Percentiles rank a stretch among this genome's conserved stretches.
Conservation (phyloP, 306 rosid species). For the Cicer pinnatifidum region DNA sequence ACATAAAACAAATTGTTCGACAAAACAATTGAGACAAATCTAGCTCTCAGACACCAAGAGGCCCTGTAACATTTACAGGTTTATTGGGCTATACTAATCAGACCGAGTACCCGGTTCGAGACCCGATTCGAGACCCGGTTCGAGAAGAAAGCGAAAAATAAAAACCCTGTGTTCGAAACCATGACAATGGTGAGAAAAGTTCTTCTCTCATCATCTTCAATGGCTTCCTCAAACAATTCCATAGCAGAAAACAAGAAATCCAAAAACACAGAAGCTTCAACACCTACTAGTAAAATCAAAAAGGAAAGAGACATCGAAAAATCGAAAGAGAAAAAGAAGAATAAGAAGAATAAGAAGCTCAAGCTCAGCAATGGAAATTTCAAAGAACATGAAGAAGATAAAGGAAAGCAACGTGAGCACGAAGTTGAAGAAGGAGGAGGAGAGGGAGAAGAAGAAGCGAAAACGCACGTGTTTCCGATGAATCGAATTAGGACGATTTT, state of each 20-base stretch:
- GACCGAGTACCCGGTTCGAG: background rate
- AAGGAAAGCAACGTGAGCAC: slow-evolving; percentile 17
- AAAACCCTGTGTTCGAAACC: background rate
- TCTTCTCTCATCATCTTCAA: slow-evolving; percentile 36
- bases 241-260: slow-evolving; percentile 50
- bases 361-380: slow-evolving; percentile 53
- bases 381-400: slow-evolving; percentile 21
- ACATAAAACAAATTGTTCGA: too few species aligned
- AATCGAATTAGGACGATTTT: slow-evolving; percentile 69
- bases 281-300: slow-evolving; percentile 23
- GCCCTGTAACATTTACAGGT: background rate
- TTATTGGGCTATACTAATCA: background rate
- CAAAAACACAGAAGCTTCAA: slow-evolving; percentile 46
- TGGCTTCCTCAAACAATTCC: slow-evolving; percentile 71
- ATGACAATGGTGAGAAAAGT: background rate
- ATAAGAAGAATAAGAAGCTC: slow-evolving; percentile 41
- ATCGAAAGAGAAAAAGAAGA: slow-evolving; percentile 9
- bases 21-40: too few species aligned
- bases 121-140: slow-evolving; percentile 35
- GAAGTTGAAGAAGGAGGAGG: slow-evolving; percentile 44
- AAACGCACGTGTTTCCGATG: slow-evolving; percentile 66
- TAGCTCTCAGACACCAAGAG: background rate
- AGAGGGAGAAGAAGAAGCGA: slow-evolving; percentile 54
- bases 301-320: slow-evolving; percentile 11
- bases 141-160: background rate